Percentiles rank a stretch among this genome's conserved stretches.
Evolutionary conservation across 2,329 filamentous ascomycete genomes (phyloP).

Genomic region (Gnomoniopsis sp.): DNA sequence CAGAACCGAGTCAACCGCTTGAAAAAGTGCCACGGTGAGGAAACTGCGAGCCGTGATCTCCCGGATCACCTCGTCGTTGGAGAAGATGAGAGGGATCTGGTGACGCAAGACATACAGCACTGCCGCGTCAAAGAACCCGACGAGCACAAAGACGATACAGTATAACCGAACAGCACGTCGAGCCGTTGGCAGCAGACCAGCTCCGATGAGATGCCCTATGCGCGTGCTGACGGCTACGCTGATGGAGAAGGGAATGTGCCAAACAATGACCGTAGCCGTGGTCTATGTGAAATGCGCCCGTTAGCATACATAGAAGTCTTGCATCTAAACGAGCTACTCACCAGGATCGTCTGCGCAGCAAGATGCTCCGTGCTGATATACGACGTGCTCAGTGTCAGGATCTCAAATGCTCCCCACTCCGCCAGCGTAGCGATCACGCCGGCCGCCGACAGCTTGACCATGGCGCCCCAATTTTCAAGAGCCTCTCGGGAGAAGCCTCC

Average conservation of each 20-base stretch:
- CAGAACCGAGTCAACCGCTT: conserved; percentile 33
- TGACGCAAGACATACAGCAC: conserved; percentile 29
- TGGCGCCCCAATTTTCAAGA: conserved; percentile 32
- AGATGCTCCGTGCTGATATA: conserved; percentile 40
- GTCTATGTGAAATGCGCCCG: conserved; percentile 18
- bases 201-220: conserved; percentile 40
- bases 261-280: conserved; percentile 37
- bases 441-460: conserved; percentile 35
- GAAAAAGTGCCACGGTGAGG: conserved; percentile 30
- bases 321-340: not conserved
- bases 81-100: conserved; percentile 29
- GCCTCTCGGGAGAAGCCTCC: conserved; percentile 35
- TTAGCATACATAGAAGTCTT: not conserved
- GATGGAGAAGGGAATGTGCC: conserved; percentile 41
- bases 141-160: conserved; percentile 28
- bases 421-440: conserved; percentile 37
- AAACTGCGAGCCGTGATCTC: conserved; percentile 29
- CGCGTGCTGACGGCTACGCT: conserved; percentile 39
- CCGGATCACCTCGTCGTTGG: conserved; percentile 28
- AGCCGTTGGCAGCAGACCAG: conserved; percentile 28
- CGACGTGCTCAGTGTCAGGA: conserved; percentile 41
- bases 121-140: conserved; percentile 32
- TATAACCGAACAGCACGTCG: conserved; percentile 30
- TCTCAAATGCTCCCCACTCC: conserved; percentile 41
- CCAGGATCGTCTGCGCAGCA: conserved; percentile 38